A percentile compares a stretch with the other conserved stretches of the same genome.
Evolutionary conservation across 2,329 filamentous ascomycete species (phyloP).

Genomic region (Domatiomyces catenatus): DNA sequence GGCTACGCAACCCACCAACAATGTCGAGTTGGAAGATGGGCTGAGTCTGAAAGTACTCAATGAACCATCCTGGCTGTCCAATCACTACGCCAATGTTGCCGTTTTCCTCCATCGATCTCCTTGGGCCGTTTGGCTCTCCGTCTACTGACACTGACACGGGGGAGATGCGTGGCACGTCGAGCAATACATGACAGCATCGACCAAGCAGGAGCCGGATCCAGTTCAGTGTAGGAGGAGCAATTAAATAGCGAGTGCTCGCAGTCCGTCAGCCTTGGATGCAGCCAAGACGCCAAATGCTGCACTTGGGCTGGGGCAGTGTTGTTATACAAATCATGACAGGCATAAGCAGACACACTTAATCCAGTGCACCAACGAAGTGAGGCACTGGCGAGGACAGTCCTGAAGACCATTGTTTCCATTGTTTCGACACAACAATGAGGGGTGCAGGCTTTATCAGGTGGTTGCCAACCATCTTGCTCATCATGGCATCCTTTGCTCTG

Average conservation of each 20-base stretch:
- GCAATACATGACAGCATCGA: not conserved
- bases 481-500: no score
- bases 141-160: not conserved
- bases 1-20: conserved; percentile 25
- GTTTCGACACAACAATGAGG: no score
- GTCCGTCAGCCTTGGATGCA: not conserved
- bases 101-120: not conserved
- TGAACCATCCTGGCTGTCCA: not conserved
- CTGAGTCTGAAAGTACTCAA: conserved; percentile 1
- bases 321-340: no score
- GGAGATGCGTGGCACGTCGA: not conserved
- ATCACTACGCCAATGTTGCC: not conserved
- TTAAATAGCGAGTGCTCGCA: not conserved
- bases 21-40: conserved; percentile 37
- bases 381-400: no score
- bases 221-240: not conserved
- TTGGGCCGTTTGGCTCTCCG: not conserved
- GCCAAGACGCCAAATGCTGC: not conserved
- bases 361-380: no score
- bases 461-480: no score
- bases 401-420: no score
- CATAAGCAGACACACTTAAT: no score
- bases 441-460: no score
- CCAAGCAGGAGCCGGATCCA: no score
- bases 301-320: no score